Evolutionary conservation across 2,329 filamentous ascomycete genomes (phyloP).

Genomic region (Sphaceloma murrayae): DNA sequence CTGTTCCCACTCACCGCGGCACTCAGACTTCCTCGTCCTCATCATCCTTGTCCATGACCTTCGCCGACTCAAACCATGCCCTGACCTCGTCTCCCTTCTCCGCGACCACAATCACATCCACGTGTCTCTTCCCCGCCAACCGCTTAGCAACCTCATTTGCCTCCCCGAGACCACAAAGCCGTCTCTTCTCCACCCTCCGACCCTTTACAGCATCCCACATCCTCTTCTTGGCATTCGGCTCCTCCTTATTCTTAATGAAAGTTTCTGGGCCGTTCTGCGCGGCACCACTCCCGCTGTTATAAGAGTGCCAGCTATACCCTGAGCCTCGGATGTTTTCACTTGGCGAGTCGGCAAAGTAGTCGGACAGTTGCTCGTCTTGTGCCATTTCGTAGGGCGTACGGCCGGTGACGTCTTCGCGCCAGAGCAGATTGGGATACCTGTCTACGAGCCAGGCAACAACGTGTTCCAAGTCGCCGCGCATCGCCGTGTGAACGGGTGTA

Average conservation of each 20-base stretch:
- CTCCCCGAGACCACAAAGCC: slow-evolving; percentile 48
- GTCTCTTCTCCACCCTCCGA: slow-evolving; percentile 35
- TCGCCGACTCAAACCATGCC: neutral
- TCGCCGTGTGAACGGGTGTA: slow-evolving; percentile 52
- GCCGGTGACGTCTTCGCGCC: slow-evolving; percentile 67
- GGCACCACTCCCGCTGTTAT: neutral
- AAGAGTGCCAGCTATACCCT: slow-evolving; percentile 22
- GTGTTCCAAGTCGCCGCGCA: slow-evolving; percentile 33
- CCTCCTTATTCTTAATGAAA: neutral
- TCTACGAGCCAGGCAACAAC: slow-evolving; percentile 48
- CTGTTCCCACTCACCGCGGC: too few relatives aligned
- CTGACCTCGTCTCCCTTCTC: neutral
- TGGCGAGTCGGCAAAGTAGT: slow-evolving; percentile 24
- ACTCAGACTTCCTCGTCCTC: neutral
- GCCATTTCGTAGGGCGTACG: slow-evolving; percentile 62
- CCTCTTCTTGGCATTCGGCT: slow-evolving; percentile 12
- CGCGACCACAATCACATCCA: neutral
- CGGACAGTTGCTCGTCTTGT: slow-evolving; percentile 43
- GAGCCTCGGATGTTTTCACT: slow-evolving; percentile 18
- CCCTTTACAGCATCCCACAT: slow-evolving; percentile 28
- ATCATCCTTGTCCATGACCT: neutral
- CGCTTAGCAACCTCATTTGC: slow-evolving; percentile 50
- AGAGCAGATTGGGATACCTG: slow-evolving; percentile 49
- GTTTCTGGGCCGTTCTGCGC: neutral
- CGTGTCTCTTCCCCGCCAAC: slow-evolving; percentile 3